phyloP scores from a whole-genome alignment of 2,329 filamentous ascomycete genomes.

The Colletotrichum orchidophilum region DNA sequence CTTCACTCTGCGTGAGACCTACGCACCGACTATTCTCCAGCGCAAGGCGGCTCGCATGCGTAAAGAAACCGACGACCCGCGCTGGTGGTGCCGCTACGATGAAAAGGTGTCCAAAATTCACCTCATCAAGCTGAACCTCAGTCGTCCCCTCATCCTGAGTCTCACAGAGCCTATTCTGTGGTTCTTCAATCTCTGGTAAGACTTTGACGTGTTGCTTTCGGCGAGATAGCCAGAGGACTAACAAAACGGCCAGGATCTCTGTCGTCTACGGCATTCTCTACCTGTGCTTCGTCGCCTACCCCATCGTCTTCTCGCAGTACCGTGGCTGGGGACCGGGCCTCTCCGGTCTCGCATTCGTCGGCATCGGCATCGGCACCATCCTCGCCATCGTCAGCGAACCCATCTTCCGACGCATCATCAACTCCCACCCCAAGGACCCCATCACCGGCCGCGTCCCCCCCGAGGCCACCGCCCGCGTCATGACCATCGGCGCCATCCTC shows the following conservation, averaged over 20 bases:
- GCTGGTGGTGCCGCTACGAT: constrained; percentile 86
- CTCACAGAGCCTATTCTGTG: constrained; percentile 83
- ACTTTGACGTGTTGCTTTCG: too few species aligned
- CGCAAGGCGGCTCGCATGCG: constrained; percentile 70
- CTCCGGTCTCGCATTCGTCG: constrained; percentile 81
- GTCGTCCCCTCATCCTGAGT: constrained; percentile 79
- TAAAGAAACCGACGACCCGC: constrained; percentile 74
- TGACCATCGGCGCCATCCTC: constrained; percentile 79
- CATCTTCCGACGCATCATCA: constrained; percentile 79
- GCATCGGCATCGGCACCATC: constrained; percentile 72
- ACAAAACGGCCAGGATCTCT: constrained; percentile 67
- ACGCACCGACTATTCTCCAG: constrained; percentile 76
- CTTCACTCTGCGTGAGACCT: constrained; percentile 75
- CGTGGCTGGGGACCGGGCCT: constrained; percentile 81
- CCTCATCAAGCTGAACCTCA: constrained; percentile 78
- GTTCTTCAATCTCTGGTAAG: constrained; percentile 74
- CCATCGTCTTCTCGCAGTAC: constrained; percentile 78
- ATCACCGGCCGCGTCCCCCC: constrained; percentile 77
- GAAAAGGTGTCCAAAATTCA: constrained; percentile 70
- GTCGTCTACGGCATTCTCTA: constrained; percentile 89
- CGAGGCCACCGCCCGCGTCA: constrained; percentile 83
- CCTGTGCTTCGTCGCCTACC: constrained; percentile 90
- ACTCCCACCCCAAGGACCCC: constrained; percentile 78
- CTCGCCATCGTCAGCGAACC: constrained; percentile 73
- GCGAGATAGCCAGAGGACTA: background rate